A percentile compares a stretch with the other conserved stretches of the same genome.
Evolutionary conservation across 768 basidiomycete species (phyloP).

Genomic region (Agrocybe pediades): DNA sequence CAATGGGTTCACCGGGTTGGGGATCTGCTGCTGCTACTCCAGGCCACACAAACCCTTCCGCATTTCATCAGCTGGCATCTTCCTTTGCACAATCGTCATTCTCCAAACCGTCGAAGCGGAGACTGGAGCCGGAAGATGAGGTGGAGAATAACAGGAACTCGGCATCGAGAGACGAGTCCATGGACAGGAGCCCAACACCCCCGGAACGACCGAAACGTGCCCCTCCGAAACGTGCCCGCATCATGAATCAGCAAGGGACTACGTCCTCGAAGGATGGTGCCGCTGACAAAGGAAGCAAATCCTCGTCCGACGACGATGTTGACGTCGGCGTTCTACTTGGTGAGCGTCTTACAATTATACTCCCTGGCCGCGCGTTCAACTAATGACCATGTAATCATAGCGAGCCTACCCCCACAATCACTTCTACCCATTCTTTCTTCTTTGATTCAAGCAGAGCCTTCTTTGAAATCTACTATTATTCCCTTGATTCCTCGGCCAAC

Average conservation of each 20-base stretch:
- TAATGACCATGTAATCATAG: conserved; percentile 40
- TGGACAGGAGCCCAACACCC: conserved; percentile 87
- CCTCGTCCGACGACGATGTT: conserved; percentile 58
- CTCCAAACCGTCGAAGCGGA: conserved; percentile 57
- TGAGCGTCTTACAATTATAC: conserved; percentile 34
- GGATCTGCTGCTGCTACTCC: conserved; percentile 46
- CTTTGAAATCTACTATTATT: conserved; percentile 69
- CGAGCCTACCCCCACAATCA: conserved; percentile 77
- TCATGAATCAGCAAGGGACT: conserved; percentile 31
- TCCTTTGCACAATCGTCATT: conserved; percentile 45
- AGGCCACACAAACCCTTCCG: conserved; percentile 49
- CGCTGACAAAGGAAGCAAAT: conserved; percentile 51
- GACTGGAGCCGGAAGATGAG: conserved; percentile 73
- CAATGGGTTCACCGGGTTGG: conserved; percentile 48
- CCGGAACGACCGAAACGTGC: conserved; percentile 75
- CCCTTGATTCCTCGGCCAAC: conserved; percentile 86
- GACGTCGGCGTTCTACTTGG: conserved; percentile 83
- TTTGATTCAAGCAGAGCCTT: conserved; percentile 66
- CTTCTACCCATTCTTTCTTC: conserved; percentile 73
- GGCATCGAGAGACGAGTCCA: conserved; percentile 59
- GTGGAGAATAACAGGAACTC: conserved; percentile 37
- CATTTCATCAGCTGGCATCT: conserved; percentile 58
- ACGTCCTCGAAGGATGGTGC: conserved; percentile 41
- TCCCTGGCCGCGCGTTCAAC: conserved; percentile 1
- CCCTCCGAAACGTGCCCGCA: conserved; percentile 66